These are phyloP conservation scores for Pseudocercospora eumusae DNA, from an alignment of 2,329 filamentous ascomycete genomes.

Conservation along the genomic window DNA sequence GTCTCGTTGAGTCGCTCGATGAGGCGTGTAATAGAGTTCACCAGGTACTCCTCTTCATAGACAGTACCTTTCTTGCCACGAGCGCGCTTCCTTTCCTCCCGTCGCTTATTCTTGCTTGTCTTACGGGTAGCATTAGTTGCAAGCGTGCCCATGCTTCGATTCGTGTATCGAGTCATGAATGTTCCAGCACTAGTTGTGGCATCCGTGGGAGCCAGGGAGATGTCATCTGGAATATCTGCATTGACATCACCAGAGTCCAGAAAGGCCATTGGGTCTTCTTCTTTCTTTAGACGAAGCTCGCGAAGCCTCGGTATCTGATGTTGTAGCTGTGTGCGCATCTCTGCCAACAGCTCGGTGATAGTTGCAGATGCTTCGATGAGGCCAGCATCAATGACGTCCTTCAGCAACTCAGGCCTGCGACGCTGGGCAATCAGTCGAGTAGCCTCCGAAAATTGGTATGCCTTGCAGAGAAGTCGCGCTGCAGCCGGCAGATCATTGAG, in stretches of 20 bases:
- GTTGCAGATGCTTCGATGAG: conserved; percentile 78
- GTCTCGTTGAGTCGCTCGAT: conserved; percentile 77
- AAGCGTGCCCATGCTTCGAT: conserved; percentile 65
- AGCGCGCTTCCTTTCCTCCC: conserved; percentile 93
- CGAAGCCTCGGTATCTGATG: conserved; percentile 83
- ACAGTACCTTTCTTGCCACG: conserved; percentile 94
- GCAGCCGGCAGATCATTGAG: conserved; percentile 70
- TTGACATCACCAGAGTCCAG: conserved; percentile 70
- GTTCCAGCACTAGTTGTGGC: conserved; percentile 72
- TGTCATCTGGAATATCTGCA: conserved; percentile 79
- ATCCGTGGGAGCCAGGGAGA: conserved; percentile 85
- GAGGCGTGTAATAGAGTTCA: conserved; percentile 80
- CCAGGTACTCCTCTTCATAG: conserved; percentile 96
- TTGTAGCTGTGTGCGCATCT: conserved; percentile 81
- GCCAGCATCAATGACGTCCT: conserved; percentile 70
- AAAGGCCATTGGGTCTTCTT: conserved; percentile 81
- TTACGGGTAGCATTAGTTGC: conserved; percentile 74
- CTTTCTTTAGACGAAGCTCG: conserved; percentile 78
- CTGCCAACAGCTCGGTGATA: conserved; percentile 87
- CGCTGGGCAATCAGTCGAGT: conserved; percentile 71
- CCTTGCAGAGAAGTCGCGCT: conserved; percentile 78
- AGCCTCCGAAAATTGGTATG: conserved; percentile 85
- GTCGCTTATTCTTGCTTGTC: conserved; percentile 81
- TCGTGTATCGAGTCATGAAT: conserved; percentile 90
- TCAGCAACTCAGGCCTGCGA: conserved; percentile 63